Percentiles rank a stretch among this genome's conserved stretches.
Evolutionary conservation across 2,329 filamentous ascomycete species (phyloP).

Genomic region (Diaporthe sp.): DNA sequence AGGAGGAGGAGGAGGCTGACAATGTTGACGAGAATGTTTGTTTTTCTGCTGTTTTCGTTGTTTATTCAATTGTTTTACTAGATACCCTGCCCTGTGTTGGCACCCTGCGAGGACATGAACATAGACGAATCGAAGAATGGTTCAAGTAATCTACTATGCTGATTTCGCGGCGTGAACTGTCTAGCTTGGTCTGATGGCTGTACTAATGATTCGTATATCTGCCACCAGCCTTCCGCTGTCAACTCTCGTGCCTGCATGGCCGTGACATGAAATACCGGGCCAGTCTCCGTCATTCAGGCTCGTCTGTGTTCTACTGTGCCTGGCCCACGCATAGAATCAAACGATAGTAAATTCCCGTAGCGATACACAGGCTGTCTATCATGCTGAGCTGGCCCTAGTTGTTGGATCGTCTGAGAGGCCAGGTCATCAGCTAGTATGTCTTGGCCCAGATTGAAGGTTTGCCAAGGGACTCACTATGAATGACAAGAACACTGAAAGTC

Average conservation of each 20-base stretch:
- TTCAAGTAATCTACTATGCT: not conserved
- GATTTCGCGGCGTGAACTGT: not conserved
- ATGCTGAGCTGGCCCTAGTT: too few species aligned
- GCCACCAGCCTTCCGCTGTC: too few species aligned
- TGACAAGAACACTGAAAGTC: too few species aligned
- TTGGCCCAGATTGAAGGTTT: too few species aligned
- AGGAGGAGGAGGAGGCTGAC: not conserved
- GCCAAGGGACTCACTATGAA: too few species aligned
- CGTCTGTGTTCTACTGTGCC: not conserved
- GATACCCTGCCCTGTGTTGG: slow-evolving; percentile 31
- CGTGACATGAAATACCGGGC: too few species aligned
- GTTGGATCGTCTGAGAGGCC: too few species aligned
- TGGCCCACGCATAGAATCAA: not conserved
- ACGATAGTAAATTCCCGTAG: not conserved
- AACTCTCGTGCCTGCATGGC: too few species aligned
- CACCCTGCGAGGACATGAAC: not conserved
- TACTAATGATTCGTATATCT: too few species aligned
- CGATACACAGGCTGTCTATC: not conserved
- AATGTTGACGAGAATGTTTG: not conserved
- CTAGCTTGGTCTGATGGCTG: not conserved
- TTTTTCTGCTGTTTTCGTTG: not conserved
- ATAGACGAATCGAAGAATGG: not conserved
- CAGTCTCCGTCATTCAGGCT: not conserved
- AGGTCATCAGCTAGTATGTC: too few species aligned
- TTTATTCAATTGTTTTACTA: slow-evolving; percentile 30